Evolutionary conservation across 2,329 filamentous ascomycete genomes (phyloP), one percentile per base, ranked within the genome.

Genomic region (Aspergillus sp.): DNA sequence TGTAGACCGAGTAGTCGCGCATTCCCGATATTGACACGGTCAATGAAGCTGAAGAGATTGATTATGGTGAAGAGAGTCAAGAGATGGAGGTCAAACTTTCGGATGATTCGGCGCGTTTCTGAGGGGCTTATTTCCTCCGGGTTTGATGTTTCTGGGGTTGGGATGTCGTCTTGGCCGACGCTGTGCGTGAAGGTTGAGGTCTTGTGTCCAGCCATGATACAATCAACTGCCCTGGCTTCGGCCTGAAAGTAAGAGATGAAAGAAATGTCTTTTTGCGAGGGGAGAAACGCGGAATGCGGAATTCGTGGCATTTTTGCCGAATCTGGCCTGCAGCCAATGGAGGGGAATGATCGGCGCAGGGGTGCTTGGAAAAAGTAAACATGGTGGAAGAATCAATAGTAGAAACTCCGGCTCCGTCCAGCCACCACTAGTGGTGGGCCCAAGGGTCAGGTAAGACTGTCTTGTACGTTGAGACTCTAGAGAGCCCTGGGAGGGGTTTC

Each of bases 11-110:
- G 70, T 17, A 77, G 70, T 30, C 72, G 73, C 17, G 76, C 76
- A 64, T 78, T 78, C 31, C 77, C 76, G 47, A 78, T 76, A 54
- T 79, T 79, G 22, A 68, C 69, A 45, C 76, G 57, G 41, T 70
- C 67, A 23, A 69, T 58, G 53, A 69, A 69, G 31, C 65, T 63
- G 54, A 61, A 58, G 5, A 77, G 72, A 51, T 77, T 76, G 17
- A 77, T 64, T 25, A 77, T 50, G 0, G 74, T 58, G 34, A 77
- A 68, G n/a, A 76, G 60, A 1, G 72, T 70, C 8, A 77, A 69
- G 7, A 77, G 68, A 9, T 72, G 66, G 23, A 67, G 67, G 51
- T 78, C 76, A 1, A 78, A 71, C 51, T 76, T 76, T 38, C 69
- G 60, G 41, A 78, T 61, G 17, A 79, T 73, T 3, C 30, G 7